Conservation (phyloP, 2,329 filamentous ascomycete species). For the Sporothrix luriei region DNA sequence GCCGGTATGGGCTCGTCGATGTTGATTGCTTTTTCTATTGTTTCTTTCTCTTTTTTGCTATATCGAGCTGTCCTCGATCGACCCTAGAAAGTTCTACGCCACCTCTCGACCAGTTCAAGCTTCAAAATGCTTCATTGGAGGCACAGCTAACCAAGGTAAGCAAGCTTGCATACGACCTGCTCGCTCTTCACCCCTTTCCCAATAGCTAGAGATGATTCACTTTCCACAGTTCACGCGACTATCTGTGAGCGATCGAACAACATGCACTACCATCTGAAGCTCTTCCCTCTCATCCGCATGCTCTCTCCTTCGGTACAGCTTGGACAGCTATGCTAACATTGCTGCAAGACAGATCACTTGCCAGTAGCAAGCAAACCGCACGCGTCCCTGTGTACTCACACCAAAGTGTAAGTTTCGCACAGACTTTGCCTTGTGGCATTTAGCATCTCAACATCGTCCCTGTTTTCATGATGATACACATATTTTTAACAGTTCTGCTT, state of each 20-base stretch:
- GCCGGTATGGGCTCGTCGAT: neutral
- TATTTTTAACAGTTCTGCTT: slow-evolving; percentile 70
- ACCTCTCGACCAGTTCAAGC: neutral
- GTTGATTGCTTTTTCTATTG: neutral
- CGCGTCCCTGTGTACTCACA: too few species aligned
- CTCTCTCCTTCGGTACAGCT: neutral
- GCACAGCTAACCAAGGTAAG: slow-evolving; percentile 21
- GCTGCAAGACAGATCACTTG: slow-evolving; percentile 22
- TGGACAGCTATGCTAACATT: slow-evolving; percentile 25
- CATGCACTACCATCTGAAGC: slow-evolving; percentile 79
- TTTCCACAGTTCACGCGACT: slow-evolving; percentile 64
- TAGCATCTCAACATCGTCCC: slow-evolving; percentile 17
- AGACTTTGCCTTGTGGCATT: neutral
- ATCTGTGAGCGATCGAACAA: slow-evolving; percentile 63
- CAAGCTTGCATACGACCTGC: neutral
- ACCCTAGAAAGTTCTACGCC: slow-evolving; percentile 7
- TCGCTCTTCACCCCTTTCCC: neutral
- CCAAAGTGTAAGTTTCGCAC: slow-evolving; percentile 24
- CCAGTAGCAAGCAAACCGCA: neutral
- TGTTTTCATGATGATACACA: slow-evolving; percentile 65
- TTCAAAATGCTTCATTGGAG: neutral
- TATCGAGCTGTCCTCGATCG: neutral
- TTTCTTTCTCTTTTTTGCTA: neutral
- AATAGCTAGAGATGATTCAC: slow-evolving; percentile 55
- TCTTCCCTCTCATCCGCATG: slow-evolving; percentile 26